Evolutionary conservation across 306 rosid genomes (phyloP).

Genomic region (Lupinus albus): DNA sequence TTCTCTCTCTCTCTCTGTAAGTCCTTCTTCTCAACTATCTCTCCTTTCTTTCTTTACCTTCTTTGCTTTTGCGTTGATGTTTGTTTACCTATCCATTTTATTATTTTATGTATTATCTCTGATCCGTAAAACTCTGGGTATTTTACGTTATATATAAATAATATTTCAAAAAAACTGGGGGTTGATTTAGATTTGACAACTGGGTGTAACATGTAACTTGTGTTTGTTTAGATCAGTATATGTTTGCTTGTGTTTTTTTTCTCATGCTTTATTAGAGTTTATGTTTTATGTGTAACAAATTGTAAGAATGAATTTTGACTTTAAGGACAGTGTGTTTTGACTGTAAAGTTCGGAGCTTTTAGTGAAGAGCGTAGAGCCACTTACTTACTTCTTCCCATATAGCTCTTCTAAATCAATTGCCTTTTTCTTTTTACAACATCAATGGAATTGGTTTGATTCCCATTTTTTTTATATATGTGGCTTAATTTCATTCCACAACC

Average conservation of each 20-base stretch:
- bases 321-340: too few species aligned
- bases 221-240: background rate
- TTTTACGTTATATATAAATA: background rate
- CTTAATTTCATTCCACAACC: constrained; percentile 27
- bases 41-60: too few species aligned
- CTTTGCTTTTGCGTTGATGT: too few species aligned
- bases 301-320: background rate
- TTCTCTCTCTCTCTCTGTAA: constrained; percentile 35
- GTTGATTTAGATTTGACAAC: too few species aligned
- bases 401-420: constrained; percentile 56
- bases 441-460: constrained; percentile 38
- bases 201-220: background rate
- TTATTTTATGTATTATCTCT: too few species aligned
- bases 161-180: background rate
- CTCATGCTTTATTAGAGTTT: background rate
- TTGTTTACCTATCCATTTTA: too few species aligned
- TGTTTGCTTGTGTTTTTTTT: background rate
- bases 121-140: background rate
- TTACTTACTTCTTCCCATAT: background rate
- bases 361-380: too few species aligned
- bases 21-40: constrained; percentile 7
- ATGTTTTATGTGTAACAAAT: background rate
- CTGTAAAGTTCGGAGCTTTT: too few species aligned
- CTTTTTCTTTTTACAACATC: constrained; percentile 22
- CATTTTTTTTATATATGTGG: constrained; percentile 29